phyloP scores from a whole-genome alignment of 768 basidiomycete genomes.

The Hydnum rufescens region DNA sequence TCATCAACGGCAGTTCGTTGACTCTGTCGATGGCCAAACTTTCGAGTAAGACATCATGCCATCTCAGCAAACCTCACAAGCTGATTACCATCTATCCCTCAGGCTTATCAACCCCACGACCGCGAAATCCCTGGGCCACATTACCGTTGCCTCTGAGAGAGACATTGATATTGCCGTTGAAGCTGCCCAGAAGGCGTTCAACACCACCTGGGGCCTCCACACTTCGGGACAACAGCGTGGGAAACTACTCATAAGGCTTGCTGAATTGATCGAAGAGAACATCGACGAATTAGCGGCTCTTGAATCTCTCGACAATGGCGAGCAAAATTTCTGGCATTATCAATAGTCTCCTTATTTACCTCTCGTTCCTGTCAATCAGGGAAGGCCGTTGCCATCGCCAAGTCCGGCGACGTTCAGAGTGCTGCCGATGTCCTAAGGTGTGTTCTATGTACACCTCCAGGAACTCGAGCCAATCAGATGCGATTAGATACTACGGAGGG shows the following conservation, averaged over 20 bases:
- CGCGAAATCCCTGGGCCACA: slow-evolving; percentile 16
- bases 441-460: too few relatives aligned
- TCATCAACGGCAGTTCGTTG: slow-evolving; percentile 50
- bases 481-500: slow-evolving; percentile 53
- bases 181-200: slow-evolving; percentile 40
- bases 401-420: slow-evolving; percentile 16
- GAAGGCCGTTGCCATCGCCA: slow-evolving; percentile 28
- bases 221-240: slow-evolving; percentile 31
- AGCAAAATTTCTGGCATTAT: not conserved
- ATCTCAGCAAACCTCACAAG: not conserved
- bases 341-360: not conserved
- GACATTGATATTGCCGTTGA: slow-evolving; percentile 63
- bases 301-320: slow-evolving; percentile 44
- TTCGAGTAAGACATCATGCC: slow-evolving; percentile 37
- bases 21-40: slow-evolving; percentile 33
- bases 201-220: slow-evolving; percentile 50
- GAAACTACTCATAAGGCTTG: slow-evolving; percentile 38
- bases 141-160: not conserved
- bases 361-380: slow-evolving; percentile 19
- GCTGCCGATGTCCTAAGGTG: slow-evolving; percentile 16
- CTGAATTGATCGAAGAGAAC: slow-evolving; percentile 39
- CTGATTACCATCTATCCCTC: not conserved
- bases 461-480: too few relatives aligned
- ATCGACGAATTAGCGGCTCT: slow-evolving; percentile 45
- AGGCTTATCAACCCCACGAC: slow-evolving; percentile 1